Base-by-base conservation (phyloP, 129 eudicot species). In the Chrysanthemum seticuspe region DNA sequence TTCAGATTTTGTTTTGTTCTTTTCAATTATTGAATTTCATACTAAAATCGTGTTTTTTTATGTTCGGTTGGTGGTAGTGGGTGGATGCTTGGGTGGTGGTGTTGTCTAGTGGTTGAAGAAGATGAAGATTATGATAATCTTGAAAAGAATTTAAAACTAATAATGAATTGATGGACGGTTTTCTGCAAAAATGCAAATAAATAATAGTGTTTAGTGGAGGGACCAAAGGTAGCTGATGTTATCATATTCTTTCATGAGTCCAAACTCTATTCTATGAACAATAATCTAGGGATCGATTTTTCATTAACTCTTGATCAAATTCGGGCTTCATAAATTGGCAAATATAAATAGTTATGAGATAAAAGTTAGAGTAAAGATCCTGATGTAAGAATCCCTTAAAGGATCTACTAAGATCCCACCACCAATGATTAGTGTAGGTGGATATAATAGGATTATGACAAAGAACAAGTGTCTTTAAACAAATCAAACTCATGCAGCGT, bases 11-110 rank as follows among this genome's bases (percentile, higher is more conserved):
- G 11, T 25, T 29, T 25, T 60, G 2, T 21, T 12, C 5, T 60
- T 60, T 13, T 56, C 12, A 60, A 3, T 34, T 23, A 19, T 9
- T 11, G 14, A 59, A 11, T 12, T 13, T 52, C 44, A 52, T 52
- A 52, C 57, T 3, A 62, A 62, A 10, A 15, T 14, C 14, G 29
- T 3, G 18, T 14, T 52, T 14, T 13, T 29, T 6, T 3, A 31
- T 62, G 70, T 62, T 73, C 31, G 70, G 77, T 61, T 49, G 23
- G 78, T 63, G 78, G 57, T 66, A 63, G 78, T 74, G 78, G 78
- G 68, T 53, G 34, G 63, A 49, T 61, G 70, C n/a, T 29, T 18
- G 65, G 29, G 70, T 62, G 63, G 56, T 51, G 61, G 73, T 31
- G 74, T 52, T 74, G 62, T 51, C 60, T 31, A 62, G 45, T 74